Conservation (phyloP, 495 filamentous ascomycete species). For the Amphirosellinia nigrospora region DNA sequence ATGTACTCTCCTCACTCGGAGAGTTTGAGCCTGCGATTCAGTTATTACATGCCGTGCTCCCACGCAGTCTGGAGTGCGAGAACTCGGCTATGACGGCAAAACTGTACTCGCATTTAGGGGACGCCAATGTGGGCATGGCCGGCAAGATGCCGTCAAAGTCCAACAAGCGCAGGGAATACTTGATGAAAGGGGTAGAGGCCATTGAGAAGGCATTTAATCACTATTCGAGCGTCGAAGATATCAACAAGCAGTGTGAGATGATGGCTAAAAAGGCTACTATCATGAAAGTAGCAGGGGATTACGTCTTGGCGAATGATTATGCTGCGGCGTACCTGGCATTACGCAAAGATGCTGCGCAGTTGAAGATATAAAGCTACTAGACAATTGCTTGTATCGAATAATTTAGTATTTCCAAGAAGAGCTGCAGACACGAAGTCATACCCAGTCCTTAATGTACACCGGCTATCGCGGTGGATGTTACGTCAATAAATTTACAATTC, state of each 20-base stretch:
- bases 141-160: slow-evolving; percentile 51
- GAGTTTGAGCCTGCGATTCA: slow-evolving; percentile 74
- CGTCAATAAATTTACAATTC: slow-evolving; percentile 2
- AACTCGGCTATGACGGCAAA: slow-evolving; percentile 67
- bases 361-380: slow-evolving; percentile 26
- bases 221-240: slow-evolving; percentile 76
- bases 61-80: slow-evolving; percentile 80
- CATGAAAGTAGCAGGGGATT: slow-evolving; percentile 75
- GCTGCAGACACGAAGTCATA: slow-evolving; percentile 21
- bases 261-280: slow-evolving; percentile 86
- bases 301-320: slow-evolving; percentile 73
- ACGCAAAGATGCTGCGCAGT: slow-evolving; percentile 47
- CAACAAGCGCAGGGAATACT: slow-evolving; percentile 59
- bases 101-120: slow-evolving; percentile 77
- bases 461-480: not conserved
- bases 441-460: slow-evolving; percentile 23
- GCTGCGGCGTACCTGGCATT: slow-evolving; percentile 72
- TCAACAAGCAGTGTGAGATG: slow-evolving; percentile 77
- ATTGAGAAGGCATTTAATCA: slow-evolving; percentile 69
- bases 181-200: slow-evolving; percentile 69
- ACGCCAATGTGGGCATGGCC: slow-evolving; percentile 84
- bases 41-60: slow-evolving; percentile 75
- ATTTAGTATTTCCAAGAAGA: slow-evolving; percentile 2
- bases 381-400: not conserved
- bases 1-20: slow-evolving; percentile 70